These are phyloP conservation scores for Pseudonitzschia pungens DNA, from an alignment of 108 stramenopile species.

Conservation along the genomic window DNA sequence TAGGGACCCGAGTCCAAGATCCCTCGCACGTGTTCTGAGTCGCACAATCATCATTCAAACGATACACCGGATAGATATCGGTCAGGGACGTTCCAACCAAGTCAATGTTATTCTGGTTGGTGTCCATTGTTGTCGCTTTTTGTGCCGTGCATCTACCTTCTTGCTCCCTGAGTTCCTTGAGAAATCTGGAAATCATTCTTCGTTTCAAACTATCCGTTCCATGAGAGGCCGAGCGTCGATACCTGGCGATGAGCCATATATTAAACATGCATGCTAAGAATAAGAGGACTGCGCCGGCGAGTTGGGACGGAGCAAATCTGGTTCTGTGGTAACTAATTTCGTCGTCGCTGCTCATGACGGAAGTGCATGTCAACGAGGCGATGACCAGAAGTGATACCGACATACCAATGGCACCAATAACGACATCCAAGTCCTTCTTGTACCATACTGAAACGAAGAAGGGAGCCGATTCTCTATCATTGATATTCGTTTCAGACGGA, in stretches of 20 bases:
- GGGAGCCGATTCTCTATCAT: neutral
- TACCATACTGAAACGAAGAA: slow-evolving; percentile 18
- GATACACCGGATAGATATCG: slow-evolving; percentile 78
- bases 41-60: slow-evolving; percentile 17
- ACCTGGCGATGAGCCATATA: slow-evolving; percentile 34
- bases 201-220: slow-evolving; percentile 45
- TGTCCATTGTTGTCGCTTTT: slow-evolving; percentile 3
- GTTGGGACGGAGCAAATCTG: slow-evolving; percentile 23
- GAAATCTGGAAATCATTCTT: slow-evolving; percentile 40
- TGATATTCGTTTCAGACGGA: neutral
- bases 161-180: slow-evolving; percentile 35
- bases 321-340: neutral
- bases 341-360: neutral
- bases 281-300: slow-evolving; percentile 33
- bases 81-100: slow-evolving; percentile 50
- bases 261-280: slow-evolving; percentile 31
- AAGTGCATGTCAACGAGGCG: slow-evolving; percentile 17
- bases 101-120: slow-evolving; percentile 15
- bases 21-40: slow-evolving; percentile 21
- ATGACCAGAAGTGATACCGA: slow-evolving; percentile 39
- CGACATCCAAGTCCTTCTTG: slow-evolving; percentile 42
- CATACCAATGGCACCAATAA: slow-evolving; percentile 31
- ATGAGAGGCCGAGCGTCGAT: slow-evolving; percentile 27
- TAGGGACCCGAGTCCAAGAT: slow-evolving; percentile 67
- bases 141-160: slow-evolving; percentile 9